A percentile compares a stretch with the other conserved stretches of the same genome.
phyloP scores from a whole-genome alignment of 768 basidiomycete genomes.

The Mycena epipterygia region DNA sequence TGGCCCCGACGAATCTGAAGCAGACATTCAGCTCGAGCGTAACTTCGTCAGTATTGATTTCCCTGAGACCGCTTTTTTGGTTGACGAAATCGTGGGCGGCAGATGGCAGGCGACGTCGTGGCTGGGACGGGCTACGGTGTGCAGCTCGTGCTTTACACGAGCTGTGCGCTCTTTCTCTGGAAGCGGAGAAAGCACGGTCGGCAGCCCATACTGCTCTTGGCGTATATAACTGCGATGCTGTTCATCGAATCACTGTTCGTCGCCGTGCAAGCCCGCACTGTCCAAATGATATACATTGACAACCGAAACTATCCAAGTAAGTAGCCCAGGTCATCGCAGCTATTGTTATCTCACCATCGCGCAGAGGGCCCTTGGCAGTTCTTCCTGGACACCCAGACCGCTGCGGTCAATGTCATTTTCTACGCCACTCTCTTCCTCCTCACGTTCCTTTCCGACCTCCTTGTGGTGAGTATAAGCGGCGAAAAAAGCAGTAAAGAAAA shows the following conservation, averaged over 20 bases:
- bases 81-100: conserved; percentile 30
- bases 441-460: conserved; percentile 57
- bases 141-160: conserved; percentile 53
- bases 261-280: conserved; percentile 55
- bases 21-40: conserved; percentile 42
- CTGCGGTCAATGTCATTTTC: conserved; percentile 59
- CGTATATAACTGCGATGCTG: conserved; percentile 55
- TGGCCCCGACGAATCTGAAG: background rate
- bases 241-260: conserved; percentile 54
- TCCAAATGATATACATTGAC: conserved; percentile 57
- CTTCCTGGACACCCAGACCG: conserved; percentile 56
- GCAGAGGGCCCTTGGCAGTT: conserved; percentile 57
- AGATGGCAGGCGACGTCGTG: conserved; percentile 57
- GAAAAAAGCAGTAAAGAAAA: background rate
- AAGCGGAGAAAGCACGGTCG: conserved; percentile 45
- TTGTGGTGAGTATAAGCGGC: conserved; percentile 50
- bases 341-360: background rate
- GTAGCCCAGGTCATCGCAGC: background rate
- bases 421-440: conserved; percentile 57
- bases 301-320: conserved; percentile 55
- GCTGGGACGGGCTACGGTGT: conserved; percentile 58
- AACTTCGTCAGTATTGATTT: conserved; percentile 34
- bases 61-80: background rate
- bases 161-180: conserved; percentile 56
- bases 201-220: conserved; percentile 50